Evolutionary conservation across 2,329 filamentous ascomycete species (phyloP), one percentile per base, ranked within the genome.

Genomic region (Harringtonia aguacate): DNA sequence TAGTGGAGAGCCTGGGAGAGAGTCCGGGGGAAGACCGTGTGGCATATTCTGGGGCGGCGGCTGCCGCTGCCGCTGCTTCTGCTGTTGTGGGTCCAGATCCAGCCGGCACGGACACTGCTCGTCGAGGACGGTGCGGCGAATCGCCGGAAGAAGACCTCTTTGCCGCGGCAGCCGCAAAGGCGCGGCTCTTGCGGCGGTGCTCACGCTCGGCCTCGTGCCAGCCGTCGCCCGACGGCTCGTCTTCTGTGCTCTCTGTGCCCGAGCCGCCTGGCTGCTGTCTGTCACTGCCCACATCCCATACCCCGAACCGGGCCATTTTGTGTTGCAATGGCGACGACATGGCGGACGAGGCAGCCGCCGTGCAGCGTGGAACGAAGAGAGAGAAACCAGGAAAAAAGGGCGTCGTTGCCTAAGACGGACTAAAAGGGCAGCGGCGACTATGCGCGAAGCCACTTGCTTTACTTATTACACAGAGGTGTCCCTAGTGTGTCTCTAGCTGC

Each of bases 151-250:
- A 9, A 20, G 24, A 1, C 10, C 31, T 36, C 34, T 37, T 22
- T 37, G 17, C 15, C 9, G 44, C 41, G 4, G 50, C 46, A 2
- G 21, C 38, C 22, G 58, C 56, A 50, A 56, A 55, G n/a, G 52
- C 49, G 22, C 50, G 48, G 45, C 46, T 56, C 24, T 53, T 52
- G 43, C 57, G 56, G 17, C 69, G 59, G 34, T 60, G 55, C 8
- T 58, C 48, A 1, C 62, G 53, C 31, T 69, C 61, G 21, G 22
- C 29, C 35, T 33, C 21, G 7, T 29, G 13, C n/a, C 41, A 24
- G 10, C 28, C 41, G 21, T 18, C 15, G 18, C 24, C 24, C 10
- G 7, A 6, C 24, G 24, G 24, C 24, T 10, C 7, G 24, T 27
- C 24, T n/a, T 21, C 37, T 17, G n/a, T 8, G 8, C 9, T 15